Evolutionary conservation across 371 early-diverging fungal species (phyloP).

Genomic region (Sporodiniella umbellata): DNA sequence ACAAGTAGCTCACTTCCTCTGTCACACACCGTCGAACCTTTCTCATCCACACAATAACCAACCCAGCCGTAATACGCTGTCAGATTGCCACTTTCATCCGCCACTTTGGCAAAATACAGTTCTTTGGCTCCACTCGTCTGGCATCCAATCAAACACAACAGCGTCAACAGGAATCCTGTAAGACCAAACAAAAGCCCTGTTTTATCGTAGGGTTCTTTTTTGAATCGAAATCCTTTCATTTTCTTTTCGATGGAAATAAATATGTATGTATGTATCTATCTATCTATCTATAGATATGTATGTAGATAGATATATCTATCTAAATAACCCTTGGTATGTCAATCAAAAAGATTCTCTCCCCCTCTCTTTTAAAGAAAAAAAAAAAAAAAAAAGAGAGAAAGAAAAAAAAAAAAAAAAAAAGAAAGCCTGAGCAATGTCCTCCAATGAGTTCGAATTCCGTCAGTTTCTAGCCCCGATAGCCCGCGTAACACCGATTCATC

Average conservation of each 20-base stretch:
- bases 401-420: background rate
- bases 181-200: slow-evolving; percentile 29
- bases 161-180: slow-evolving; percentile 30
- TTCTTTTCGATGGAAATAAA: too few species aligned
- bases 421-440: background rate
- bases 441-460: background rate
- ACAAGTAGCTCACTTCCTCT: slow-evolving; percentile 30
- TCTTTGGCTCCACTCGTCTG: slow-evolving; percentile 12
- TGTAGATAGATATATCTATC: background rate
- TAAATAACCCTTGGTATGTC: too few species aligned
- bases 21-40: slow-evolving; percentile 10
- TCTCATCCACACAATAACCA: slow-evolving; percentile 36
- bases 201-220: slow-evolving; percentile 17
- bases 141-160: slow-evolving; percentile 36
- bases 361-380: background rate
- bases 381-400: background rate
- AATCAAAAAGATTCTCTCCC: too few species aligned
- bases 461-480: too few species aligned
- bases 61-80: slow-evolving; percentile 34
- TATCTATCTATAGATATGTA: too few species aligned
- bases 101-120: slow-evolving; percentile 35
- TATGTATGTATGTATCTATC: too few species aligned
- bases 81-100: slow-evolving; percentile 17
- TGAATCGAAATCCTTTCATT: slow-evolving; percentile 14
- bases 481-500: too few species aligned